These are phyloP conservation scores for Blastocystis sp. DNA, from an alignment of 352 stramenopile species.

Conservation along the genomic window DNA sequence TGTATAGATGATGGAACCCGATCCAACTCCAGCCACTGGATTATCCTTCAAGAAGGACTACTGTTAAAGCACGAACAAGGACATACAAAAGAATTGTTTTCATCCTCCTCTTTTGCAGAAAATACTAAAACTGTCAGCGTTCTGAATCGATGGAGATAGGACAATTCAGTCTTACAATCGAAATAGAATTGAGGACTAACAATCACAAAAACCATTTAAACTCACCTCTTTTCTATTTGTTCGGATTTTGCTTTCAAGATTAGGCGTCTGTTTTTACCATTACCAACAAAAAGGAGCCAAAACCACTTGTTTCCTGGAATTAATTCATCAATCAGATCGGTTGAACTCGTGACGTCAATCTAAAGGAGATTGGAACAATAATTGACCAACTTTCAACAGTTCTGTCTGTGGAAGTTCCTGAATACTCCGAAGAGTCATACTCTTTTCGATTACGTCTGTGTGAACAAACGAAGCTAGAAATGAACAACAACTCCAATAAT, in stretches of 20 bases:
- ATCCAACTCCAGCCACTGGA: not conserved
- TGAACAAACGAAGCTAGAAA: slow-evolving; percentile 31
- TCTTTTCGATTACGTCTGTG: slow-evolving; percentile 21
- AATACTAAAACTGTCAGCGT: not conserved
- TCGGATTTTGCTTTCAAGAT: slow-evolving; percentile 27
- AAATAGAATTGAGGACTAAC: not conserved
- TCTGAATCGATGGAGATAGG: not conserved
- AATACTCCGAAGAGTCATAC: not conserved
- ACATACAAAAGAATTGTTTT: not conserved
- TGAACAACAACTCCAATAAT: not conserved
- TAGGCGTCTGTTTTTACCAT: not conserved
- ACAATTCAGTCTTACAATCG: not conserved
- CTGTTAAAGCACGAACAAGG: not conserved
- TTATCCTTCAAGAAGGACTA: not conserved
- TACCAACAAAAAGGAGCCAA: slow-evolving; percentile 12
- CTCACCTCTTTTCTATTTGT: not conserved
- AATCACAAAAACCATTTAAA: not conserved
- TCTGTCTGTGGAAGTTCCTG: not conserved
- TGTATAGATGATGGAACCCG: not conserved
- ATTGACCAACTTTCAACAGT: slow-evolving; percentile 1
- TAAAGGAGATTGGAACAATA: not conserved
- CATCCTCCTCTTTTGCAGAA: not conserved
- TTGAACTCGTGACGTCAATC: not conserved
- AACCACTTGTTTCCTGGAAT: slow-evolving; percentile 24
- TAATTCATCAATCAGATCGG: not conserved